Base-by-base conservation (phyloP, 2,329 filamentous ascomycete genomes). In the Rhinocladiella mackenziei region DNA sequence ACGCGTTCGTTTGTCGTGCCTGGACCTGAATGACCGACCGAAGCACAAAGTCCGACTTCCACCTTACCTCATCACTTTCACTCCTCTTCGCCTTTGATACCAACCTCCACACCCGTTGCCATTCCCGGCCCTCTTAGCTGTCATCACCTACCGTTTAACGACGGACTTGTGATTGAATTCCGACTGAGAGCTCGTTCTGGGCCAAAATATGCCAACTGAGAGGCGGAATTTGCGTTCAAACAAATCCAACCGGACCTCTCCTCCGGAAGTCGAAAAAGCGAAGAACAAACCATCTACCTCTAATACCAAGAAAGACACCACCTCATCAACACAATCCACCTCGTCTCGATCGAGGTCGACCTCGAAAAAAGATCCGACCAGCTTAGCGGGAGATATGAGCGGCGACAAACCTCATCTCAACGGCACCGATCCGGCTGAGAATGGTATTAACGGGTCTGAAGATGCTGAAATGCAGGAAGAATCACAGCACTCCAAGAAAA, bases 381-480 rank as follows among this genome's bases (percentile, higher is more conserved):
- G 35, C 29, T 35, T 25, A 10, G 20, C 44, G 29, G 36, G 50
- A 57, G 46, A 61, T 60, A 86, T 86, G 82, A 81, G 81, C 58
- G 78, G 83, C 66, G 84, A 86, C 67, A 83, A 83, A 61, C 81
- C 82, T 61, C 70, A 71, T 56, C 65, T 64, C 23, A 84, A 83
- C 70, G 80, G 81, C 63, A 82, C 83, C 51, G 77, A 84, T 67
- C 78, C 81, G 51, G 70, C 78, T 57, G 80, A 83, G 64, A 86
- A 86, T 66, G 77, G 80, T 57, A 68, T 79, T 59, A 72, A 78
- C 72, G 65, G 78, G 55, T 78, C 77, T 51, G 77, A 84, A 58
- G 83, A 87, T 64, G 75, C 81, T 59, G 81, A 86, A 61, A 84
- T 83, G 78, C 82, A 78, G 64, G 80, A 84, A 62, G 76, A 78